These are phyloP conservation scores for Dothidotthia symphoricarpi DNA, from an alignment of 2,329 filamentous ascomycete genomes.

Conservation along the genomic window DNA sequence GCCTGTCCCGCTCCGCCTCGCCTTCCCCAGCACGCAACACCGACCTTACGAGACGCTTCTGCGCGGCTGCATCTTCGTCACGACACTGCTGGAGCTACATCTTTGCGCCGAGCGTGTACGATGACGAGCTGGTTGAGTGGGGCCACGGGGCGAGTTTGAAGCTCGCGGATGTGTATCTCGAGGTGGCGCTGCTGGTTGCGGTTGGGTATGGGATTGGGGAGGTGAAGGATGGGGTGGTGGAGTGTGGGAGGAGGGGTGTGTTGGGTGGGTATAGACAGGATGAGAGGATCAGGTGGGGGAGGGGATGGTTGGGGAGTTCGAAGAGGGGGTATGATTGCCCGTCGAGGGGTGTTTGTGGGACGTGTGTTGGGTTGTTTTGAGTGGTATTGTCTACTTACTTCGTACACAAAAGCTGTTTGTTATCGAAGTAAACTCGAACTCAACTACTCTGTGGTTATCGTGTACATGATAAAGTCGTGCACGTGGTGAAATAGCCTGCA, in stretches of 20 bases:
- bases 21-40: not conserved
- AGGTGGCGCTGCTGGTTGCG: too few relatives aligned
- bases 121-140: not conserved
- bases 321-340: not conserved
- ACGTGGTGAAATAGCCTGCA: too few relatives aligned
- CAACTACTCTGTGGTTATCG: too few relatives aligned
- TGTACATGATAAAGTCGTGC: too few relatives aligned
- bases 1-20: not conserved
- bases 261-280: not conserved
- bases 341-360: too few relatives aligned
- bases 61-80: conserved; percentile 1
- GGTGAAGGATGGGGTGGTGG: not conserved
- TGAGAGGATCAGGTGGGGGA: not conserved
- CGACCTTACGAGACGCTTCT: not conserved
- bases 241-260: not conserved
- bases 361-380: too few relatives aligned
- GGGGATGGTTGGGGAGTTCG: not conserved
- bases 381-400: too few relatives aligned
- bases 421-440: too few relatives aligned
- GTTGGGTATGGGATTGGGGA: too few relatives aligned
- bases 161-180: too few relatives aligned
- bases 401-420: too few relatives aligned
- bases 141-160: too few relatives aligned
- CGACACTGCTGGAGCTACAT: conserved; percentile 1
- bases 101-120: not conserved